Base-by-base conservation (phyloP, 2,329 filamentous ascomycete species). In the Cladosporium sphaerospermum region DNA sequence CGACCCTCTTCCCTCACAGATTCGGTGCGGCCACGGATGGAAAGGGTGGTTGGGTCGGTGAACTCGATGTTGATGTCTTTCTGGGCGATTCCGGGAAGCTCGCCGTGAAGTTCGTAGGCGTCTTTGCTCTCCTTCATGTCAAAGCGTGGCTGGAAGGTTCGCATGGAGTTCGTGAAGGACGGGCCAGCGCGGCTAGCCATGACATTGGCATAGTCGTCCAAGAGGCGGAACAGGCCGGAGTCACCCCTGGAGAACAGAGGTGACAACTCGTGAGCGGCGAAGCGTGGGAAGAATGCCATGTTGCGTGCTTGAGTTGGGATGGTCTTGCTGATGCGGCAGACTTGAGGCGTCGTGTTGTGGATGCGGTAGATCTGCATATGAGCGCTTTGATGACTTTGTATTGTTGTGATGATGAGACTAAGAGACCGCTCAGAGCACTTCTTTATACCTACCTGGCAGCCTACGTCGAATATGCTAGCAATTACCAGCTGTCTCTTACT, bases 1-100 rank as follows among this genome's bases (percentile, higher is more conserved):
- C 76, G 72, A 2, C 79, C 79, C 37, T 81, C 71, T 55, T 80
- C 79, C 69, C 81, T 79, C 59, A 73, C 73, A 60, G 83, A 80
- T 71, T 90, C 86, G 53, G 82, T 78, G 58, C 77, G 81, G 64
- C 88, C 88, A 54, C 80, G 81, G 67, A 93, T 76, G 58, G 82
- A 78, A 41, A 92, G 73, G 13, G 86, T 90, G 72, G 88, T 84
- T 40, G 79, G 75, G 66, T 92, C 87, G 54, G 82, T 84, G 76
- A 91, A 92, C 66, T 92, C 87, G 66, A 92, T 86, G 66, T 79
- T 75, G 64, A 93, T 75, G 64, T 90, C 76, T 62, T 88, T 82
- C 72, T 88, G 86, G 57, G 80, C 79, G 61, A 91, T 76, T 52
- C 88, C 88, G 0, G 88, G 84, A 5, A 92, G 81, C 70, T 92